Evolutionary conservation across 179 eudicot species (phyloP).

Genomic region (Pouteria campechiana): DNA sequence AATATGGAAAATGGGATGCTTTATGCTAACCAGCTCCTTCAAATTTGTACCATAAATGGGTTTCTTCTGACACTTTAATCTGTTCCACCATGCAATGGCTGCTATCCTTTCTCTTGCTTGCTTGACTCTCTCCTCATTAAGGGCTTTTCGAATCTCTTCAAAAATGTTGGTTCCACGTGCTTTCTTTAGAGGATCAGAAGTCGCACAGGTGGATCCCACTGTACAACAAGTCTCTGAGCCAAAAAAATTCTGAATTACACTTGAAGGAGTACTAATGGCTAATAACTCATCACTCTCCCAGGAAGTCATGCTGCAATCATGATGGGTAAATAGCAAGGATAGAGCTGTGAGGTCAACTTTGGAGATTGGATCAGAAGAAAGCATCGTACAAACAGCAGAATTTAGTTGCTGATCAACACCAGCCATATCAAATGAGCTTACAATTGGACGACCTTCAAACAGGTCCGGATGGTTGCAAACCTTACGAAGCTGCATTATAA

Average conservation of each 20-base stretch:
- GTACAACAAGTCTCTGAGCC: no score
- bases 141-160: slow-evolving; percentile 74
- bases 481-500: slow-evolving; percentile 98
- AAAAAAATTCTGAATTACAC: slow-evolving; percentile 69
- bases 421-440: slow-evolving; percentile 93
- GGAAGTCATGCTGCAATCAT: slow-evolving; percentile 78
- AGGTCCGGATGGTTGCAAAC: slow-evolving; percentile 99
- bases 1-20: slow-evolving; percentile 48
- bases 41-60: slow-evolving; percentile 61
- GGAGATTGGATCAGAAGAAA: slow-evolving; percentile 48
- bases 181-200: slow-evolving; percentile 23
- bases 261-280: slow-evolving; percentile 83
- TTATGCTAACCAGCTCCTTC: slow-evolving; percentile 48
- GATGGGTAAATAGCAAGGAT: slow-evolving; percentile 71
- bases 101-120: slow-evolving; percentile 70
- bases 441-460: slow-evolving; percentile 97
- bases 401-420: slow-evolving; percentile 78
- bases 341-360: slow-evolving; percentile 53
- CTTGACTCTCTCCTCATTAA: slow-evolving; percentile 61
- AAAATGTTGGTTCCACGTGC: slow-evolving; percentile 56
- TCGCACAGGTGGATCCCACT: no score
- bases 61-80: slow-evolving; percentile 64
- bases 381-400: slow-evolving; percentile 62
- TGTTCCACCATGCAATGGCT: slow-evolving; percentile 96
- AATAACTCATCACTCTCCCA: slow-evolving; percentile 94